Evolutionary conservation across 1,139 yeast genomes (phyloP).

Genomic region (Geotrichum siamense): DNA sequence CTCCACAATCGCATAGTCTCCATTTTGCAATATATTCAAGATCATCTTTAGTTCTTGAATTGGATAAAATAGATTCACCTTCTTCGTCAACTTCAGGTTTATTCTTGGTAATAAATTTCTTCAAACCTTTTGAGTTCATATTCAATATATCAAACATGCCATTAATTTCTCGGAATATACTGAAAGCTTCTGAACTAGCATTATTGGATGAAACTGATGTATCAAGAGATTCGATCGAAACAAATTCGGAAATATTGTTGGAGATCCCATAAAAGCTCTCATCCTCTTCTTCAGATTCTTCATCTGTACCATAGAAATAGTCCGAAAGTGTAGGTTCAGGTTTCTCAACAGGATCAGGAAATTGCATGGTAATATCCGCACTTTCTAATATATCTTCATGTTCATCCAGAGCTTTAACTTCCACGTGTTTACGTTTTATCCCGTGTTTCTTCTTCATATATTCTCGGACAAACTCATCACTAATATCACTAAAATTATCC

Average conservation of each 20-base stretch:
- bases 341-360: constrained; percentile 7
- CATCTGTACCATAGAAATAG: constrained; percentile 13
- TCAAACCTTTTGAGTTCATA: constrained; percentile 8
- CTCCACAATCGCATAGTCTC: constrained; percentile 23
- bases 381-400: constrained; percentile 2
- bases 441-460: constrained; percentile 7
- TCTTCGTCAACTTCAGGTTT: constrained; percentile 9
- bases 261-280: constrained; percentile 1
- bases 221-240: constrained; percentile 10
- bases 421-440: constrained; percentile 7
- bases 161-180: constrained; percentile 19
- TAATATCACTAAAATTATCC: constrained; percentile 5
- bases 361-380: constrained; percentile 4
- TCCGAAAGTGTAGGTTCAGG: constrained; percentile 9
- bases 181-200: constrained; percentile 14
- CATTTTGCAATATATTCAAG: constrained; percentile 20
- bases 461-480: constrained; percentile 8
- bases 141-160: constrained; percentile 20
- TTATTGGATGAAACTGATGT: constrained; percentile 4
- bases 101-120: constrained; percentile 8
- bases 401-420: constrained; percentile 5
- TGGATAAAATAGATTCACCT: constrained; percentile 1
- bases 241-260: constrained; percentile 9
- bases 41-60: constrained; percentile 19
- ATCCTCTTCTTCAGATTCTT: constrained; percentile 11